Evolutionary conservation across 179 eudicot genomes (phyloP).

Genomic region (Amaranthus tricolor): DNA sequence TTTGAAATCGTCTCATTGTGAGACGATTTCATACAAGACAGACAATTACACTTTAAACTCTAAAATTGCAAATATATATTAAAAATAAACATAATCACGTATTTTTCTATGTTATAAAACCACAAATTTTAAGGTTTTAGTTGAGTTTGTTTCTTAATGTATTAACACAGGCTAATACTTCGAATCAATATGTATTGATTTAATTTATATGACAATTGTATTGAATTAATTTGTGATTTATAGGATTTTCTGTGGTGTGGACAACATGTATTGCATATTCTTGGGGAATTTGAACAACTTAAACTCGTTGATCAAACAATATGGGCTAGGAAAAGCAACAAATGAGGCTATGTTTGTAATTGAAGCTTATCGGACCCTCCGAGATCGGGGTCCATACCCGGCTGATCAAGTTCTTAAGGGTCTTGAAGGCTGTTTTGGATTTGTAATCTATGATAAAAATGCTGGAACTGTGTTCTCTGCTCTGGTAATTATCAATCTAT

Average conservation of each 20-base stretch:
- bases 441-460: constrained; percentile 66
- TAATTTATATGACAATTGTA: background rate
- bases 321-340: constrained; percentile 62
- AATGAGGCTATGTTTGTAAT: constrained; percentile 77
- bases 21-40: no score
- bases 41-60: no score
- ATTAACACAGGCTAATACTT: no score
- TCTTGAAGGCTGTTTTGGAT: constrained; percentile 81
- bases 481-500: constrained; percentile 35
- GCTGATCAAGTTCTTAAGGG: constrained; percentile 76
- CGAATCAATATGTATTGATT: no score
- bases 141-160: no score
- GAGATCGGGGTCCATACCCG: constrained; percentile 89
- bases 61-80: no score
- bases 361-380: constrained; percentile 82
- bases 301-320: constrained; percentile 60
- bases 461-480: constrained; percentile 66
- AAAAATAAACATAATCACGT: no score
- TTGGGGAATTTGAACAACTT: constrained; percentile 62
- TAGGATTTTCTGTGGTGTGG: constrained; percentile 68
- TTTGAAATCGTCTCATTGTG: no score
- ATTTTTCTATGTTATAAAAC: no score
- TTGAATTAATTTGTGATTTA: background rate
- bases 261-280: constrained; percentile 74
- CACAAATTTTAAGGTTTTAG: no score